Evolutionary conservation across 2,329 filamentous ascomycete genomes (phyloP), one percentile per base, ranked within the genome.

Genomic region (Plectosphaerella cucumerina): DNA sequence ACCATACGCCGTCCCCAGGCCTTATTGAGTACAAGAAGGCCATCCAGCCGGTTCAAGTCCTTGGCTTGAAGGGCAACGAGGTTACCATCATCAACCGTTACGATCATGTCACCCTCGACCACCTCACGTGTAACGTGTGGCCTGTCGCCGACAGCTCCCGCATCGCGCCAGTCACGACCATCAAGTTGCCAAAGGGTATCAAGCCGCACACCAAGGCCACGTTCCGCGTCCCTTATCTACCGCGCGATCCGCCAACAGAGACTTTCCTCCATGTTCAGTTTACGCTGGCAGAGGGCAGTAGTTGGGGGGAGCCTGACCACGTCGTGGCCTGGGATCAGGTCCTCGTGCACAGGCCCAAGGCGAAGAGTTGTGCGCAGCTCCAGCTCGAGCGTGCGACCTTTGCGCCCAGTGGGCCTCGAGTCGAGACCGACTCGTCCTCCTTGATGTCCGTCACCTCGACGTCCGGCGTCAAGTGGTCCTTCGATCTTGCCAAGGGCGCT

Each of bases 11-110:
- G 0, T 74, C 71, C 0, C 77, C 78, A 0, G 80, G 80, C 0
- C 60, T 84, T 18, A 53, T 65, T 9, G 80, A 84, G 58, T 77
- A 81, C 56, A 77, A 77, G 56, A 84, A 84, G 58, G 76, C 75
- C 8, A 81, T 84, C 50, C 76, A 82, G 56, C 83, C 82, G 0
- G 74, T 85, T 46, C 74, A 80, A 57, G 74, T 78, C 9, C 63
- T 78, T 11, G 68, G 54, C 0, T 59, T 79, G 5, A 60, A 73
- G 8, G 71, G 70, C 2, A 60, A 68, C n/a, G 60, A 63, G 3
- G 65, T 81, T 2, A 68, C 67, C 4, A 69, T 82, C 14, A 59
- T 75, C 53, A 83, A 81, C 50, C 70, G 75, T 11, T 81, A 84
- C 59, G 79, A 83, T 59, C 81, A 79, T 50, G 59, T 74, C 31